Evolutionary conservation across 1,139 yeast genomes (phyloP).

Genomic region (Kodamaea ohmeri): DNA sequence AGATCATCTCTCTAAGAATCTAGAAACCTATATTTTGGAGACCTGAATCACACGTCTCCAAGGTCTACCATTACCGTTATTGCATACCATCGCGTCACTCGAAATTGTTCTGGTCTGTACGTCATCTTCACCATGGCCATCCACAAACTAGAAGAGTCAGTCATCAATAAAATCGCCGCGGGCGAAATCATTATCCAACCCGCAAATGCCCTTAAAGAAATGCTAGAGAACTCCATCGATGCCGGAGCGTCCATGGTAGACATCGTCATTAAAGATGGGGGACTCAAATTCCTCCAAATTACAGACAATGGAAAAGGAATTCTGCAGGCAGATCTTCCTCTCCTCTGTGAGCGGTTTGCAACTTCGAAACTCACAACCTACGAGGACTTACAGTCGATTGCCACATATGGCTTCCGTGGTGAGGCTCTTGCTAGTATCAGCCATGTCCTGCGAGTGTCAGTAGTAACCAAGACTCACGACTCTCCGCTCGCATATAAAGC

Average conservation of each 20-base stretch:
- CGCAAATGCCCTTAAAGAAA: conserved; percentile 65
- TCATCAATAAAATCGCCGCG: conserved; percentile 91
- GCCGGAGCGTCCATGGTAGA: conserved; percentile 50
- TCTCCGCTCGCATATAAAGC: conserved; percentile 71
- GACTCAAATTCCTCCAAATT: conserved; percentile 49
- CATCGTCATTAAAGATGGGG: conserved; percentile 53
- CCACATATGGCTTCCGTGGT: conserved; percentile 61
- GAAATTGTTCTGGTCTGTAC: too few species aligned
- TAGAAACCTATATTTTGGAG: too few species aligned
- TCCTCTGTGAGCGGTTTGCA: conserved; percentile 57
- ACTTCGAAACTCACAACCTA: conserved; percentile 51
- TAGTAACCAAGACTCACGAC: conserved; percentile 65
- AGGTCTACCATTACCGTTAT: too few species aligned
- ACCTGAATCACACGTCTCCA: too few species aligned
- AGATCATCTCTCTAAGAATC: too few species aligned
- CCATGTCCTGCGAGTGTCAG: conserved; percentile 65
- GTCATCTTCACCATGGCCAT: too few species aligned
- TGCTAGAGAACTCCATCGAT: conserved; percentile 55
- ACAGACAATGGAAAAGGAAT: conserved; percentile 57
- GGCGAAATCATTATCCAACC: conserved; percentile 96
- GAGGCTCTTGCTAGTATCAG: conserved; percentile 63
- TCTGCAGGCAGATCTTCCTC: conserved; percentile 39
- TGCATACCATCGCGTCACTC: too few species aligned
- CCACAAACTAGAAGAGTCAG: conserved; percentile 51
- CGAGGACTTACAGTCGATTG: conserved; percentile 48